phyloP scores from a whole-genome alignment of 257 asterid species.

The Jasminum sambac region DNA sequence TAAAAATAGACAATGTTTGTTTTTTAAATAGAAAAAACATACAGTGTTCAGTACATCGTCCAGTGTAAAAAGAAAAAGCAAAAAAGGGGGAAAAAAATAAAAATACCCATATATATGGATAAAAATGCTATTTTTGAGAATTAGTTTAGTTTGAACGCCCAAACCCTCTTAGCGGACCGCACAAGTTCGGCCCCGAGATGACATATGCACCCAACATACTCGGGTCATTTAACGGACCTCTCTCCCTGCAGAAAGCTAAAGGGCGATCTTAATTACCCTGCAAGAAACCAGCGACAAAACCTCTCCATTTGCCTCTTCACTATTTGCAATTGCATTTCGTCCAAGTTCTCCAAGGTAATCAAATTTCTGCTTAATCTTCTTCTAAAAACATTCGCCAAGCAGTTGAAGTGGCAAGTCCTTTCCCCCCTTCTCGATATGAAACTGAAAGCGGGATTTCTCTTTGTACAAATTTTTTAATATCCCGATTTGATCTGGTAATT shows the following conservation, averaged over 20 bases:
- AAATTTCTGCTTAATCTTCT: neutral
- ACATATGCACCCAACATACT: too few relatives aligned
- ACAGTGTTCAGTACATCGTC: too few relatives aligned
- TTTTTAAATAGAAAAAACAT: too few relatives aligned
- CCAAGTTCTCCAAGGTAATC: neutral
- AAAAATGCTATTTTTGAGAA: neutral
- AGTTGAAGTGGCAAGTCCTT: neutral
- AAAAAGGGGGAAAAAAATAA: too few relatives aligned
- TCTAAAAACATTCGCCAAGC: neutral
- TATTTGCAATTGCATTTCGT: neutral
- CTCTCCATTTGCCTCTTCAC: neutral
- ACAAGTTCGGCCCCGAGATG: neutral
- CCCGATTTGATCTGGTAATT: neutral
- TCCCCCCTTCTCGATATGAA: too few relatives aligned
- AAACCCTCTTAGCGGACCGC: neutral
- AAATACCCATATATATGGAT: too few relatives aligned
- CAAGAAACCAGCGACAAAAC: neutral
- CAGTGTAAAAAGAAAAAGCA: too few relatives aligned
- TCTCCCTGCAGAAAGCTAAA: neutral
- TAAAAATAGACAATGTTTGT: too few relatives aligned
- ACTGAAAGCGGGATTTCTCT: neutral
- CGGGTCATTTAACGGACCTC: neutral
- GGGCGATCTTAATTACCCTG: neutral
- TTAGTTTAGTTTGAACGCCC: too few relatives aligned
- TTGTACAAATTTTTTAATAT: neutral